Percentiles rank a stretch among this genome's conserved stretches.
Conservation (phyloP, 2,329 filamentous ascomycete species). For the Trematosphaeria pertusa region DNA sequence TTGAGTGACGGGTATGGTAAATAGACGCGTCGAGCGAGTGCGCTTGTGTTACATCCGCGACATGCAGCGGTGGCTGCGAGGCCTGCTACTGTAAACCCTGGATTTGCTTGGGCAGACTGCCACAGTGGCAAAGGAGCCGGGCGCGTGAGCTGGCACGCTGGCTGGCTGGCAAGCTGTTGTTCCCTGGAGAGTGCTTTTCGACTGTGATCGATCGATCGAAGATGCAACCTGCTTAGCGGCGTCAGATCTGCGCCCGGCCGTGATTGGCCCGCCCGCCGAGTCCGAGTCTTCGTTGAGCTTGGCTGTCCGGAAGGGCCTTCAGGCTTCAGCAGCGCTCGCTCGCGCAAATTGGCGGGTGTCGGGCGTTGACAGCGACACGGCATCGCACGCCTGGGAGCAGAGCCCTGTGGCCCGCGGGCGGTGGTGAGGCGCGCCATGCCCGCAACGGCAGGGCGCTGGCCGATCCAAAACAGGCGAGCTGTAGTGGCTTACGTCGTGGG, state of each 20-base stretch:
- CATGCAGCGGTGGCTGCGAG: neutral
- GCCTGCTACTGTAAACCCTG: neutral
- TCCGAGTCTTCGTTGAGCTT: neutral
- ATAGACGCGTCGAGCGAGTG: too few species aligned
- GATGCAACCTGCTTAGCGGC: conserved; percentile 9
- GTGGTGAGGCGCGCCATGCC: neutral
- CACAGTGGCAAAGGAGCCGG: neutral
- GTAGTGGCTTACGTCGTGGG: neutral
- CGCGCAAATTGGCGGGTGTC: neutral
- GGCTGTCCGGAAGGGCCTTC: neutral
- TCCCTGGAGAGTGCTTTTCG: neutral
- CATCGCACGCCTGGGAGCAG: too few species aligned
- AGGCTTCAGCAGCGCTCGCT: neutral
- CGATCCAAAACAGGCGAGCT: neutral
- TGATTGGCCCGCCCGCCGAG: neutral
- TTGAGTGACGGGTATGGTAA: too few species aligned
- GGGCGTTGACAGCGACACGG: neutral
- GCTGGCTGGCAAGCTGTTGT: conserved; percentile 3
- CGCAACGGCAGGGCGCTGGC: neutral
- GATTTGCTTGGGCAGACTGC: neutral
- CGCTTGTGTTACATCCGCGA: neutral
- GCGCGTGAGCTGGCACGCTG: conserved; percentile 16
- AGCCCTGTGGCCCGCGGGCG: too few species aligned
- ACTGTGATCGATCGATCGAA: conserved; percentile 2
- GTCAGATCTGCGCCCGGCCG: conserved; percentile 1